These are phyloP conservation scores for Claviceps citrina DNA, from an alignment of 2,329 filamentous ascomycete species.

Conservation along the genomic window DNA sequence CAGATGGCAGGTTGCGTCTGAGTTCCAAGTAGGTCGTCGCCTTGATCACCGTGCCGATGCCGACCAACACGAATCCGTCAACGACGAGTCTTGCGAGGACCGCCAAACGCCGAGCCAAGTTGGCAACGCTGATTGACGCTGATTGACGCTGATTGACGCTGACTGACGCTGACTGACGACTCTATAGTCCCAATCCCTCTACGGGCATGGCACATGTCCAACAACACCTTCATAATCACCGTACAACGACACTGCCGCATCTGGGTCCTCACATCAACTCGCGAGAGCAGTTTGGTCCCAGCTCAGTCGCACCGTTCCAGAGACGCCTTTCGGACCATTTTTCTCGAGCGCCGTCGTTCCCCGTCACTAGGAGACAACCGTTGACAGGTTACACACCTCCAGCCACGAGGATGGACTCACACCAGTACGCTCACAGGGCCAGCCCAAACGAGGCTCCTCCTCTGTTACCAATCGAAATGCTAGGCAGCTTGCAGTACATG, in stretches of 20 bases:
- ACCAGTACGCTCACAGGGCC: slow-evolving; percentile 21
- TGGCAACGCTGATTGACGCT: slow-evolving; percentile 11
- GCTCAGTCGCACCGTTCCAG: slow-evolving; percentile 32
- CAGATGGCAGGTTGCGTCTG: slow-evolving; percentile 40
- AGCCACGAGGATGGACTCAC: slow-evolving; percentile 34
- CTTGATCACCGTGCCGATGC: background rate
- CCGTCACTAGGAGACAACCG: slow-evolving; percentile 32
- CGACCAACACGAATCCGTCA: background rate
- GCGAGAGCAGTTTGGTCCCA: slow-evolving; percentile 36
- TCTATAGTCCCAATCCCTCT: slow-evolving; percentile 30
- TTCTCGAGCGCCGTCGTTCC: slow-evolving; percentile 36
- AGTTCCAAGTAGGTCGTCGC: slow-evolving; percentile 37
- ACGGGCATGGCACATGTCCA: slow-evolving; percentile 41
- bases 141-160: too few species aligned
- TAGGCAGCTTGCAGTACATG: slow-evolving; percentile 46
- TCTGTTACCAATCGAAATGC: slow-evolving; percentile 31
- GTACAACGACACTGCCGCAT: slow-evolving; percentile 36
- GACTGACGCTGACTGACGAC: too few species aligned
- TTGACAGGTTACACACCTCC: slow-evolving; percentile 28
- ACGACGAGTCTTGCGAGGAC: background rate
- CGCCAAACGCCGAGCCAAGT: background rate
- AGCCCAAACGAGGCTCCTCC: slow-evolving; percentile 33
- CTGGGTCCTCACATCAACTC: slow-evolving; percentile 32
- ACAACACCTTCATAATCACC: slow-evolving; percentile 23
- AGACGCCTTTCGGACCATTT: slow-evolving; percentile 33